Conservation (phyloP, 2,329 filamentous ascomycete species). For the Colletotrichum salicis region DNA sequence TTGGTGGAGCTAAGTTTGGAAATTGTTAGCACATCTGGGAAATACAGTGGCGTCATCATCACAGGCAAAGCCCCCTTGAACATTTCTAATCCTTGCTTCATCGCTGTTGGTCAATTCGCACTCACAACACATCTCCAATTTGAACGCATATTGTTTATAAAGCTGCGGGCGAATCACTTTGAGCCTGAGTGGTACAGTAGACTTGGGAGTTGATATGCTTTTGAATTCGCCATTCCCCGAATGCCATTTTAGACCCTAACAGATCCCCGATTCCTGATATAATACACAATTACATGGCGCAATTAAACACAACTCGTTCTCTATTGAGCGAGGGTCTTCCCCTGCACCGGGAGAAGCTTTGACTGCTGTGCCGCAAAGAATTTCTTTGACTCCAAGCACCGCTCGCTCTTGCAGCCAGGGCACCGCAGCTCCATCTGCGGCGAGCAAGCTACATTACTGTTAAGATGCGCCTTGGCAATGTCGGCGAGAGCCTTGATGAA, state of each 20-base stretch:
- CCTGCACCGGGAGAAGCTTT: constrained; percentile 11
- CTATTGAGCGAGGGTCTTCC: constrained; percentile 21
- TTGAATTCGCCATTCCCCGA: not conserved
- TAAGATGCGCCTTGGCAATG: constrained; percentile 83
- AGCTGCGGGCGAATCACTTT: not conserved
- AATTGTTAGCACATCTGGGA: constrained; percentile 29
- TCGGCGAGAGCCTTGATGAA: constrained; percentile 93
- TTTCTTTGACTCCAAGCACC: constrained; percentile 81
- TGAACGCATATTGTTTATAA: rapidly evolving
- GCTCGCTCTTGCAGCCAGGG: constrained; percentile 90
- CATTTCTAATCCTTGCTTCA: not conserved
- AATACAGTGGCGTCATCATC: constrained; percentile 32
- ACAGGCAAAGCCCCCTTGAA: not conserved
- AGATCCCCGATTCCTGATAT: constrained; percentile 16
- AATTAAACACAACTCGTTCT: not conserved
- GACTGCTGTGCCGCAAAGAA: constrained; percentile 64
- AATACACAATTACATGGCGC: constrained; percentile 27
- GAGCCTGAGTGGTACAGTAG: not conserved
- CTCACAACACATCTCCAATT: not conserved
- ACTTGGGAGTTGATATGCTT: constrained; percentile 3
- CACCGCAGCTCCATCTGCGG: constrained; percentile 90
- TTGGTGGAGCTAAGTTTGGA: constrained; percentile 15
- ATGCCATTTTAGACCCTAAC: constrained; percentile 15
- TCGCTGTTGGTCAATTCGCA: not conserved
- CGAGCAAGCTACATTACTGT: constrained; percentile 75